Conservation (phyloP, 2,329 filamentous ascomycete genomes). For the Aspergillus texensis region DNA sequence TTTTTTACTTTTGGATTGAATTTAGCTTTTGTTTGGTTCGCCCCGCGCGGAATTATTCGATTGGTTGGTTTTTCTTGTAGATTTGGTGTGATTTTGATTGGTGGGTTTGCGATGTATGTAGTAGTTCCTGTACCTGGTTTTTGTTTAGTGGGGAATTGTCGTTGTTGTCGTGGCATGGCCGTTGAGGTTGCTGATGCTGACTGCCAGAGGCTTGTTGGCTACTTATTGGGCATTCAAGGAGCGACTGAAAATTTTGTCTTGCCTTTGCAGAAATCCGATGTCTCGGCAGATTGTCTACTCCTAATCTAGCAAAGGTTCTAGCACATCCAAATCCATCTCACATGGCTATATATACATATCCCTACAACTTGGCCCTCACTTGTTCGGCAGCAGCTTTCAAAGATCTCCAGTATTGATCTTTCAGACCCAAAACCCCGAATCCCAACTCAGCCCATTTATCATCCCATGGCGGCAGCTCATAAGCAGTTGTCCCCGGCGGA, state of each 20-base stretch:
- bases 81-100: neutral
- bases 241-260: too few relatives aligned
- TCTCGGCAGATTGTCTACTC: neutral
- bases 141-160: too few relatives aligned
- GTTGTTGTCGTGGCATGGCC: too few relatives aligned
- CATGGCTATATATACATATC: neutral
- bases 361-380: neutral
- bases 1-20: neutral
- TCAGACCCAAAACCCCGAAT: slow-evolving; percentile 23
- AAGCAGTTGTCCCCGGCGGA: slow-evolving; percentile 36
- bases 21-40: neutral
- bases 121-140: too few relatives aligned
- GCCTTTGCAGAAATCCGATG: neutral
- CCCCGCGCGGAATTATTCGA: neutral
- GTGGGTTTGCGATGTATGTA: neutral
- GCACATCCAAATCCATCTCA: neutral
- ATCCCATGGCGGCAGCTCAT: slow-evolving; percentile 42
- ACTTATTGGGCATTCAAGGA: too few relatives aligned
- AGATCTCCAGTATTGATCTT: slow-evolving; percentile 24
- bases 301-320: neutral
- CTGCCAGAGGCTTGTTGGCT: too few relatives aligned
- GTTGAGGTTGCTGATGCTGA: too few relatives aligned
- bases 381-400: neutral
- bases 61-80: neutral
- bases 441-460: slow-evolving; percentile 34